Base-by-base conservation (phyloP, 139 green algal species). In the Chlorella sp. region DNA sequence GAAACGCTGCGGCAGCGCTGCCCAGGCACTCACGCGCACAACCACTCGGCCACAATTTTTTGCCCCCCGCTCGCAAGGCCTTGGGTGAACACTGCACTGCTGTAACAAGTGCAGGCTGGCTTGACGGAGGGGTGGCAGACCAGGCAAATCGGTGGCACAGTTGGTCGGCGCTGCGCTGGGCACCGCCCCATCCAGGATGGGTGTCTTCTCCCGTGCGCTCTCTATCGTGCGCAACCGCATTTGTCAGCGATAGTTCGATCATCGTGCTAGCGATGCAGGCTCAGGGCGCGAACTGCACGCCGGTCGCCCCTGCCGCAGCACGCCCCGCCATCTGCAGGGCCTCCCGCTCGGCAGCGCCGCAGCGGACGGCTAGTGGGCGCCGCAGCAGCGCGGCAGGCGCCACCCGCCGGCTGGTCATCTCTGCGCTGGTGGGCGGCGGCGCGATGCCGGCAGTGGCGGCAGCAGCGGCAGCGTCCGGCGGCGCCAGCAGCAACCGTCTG, bases 401-500 rank as follows among this genome's bases (percentile, higher is more conserved):
- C 4, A 32, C 63, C 15, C 28, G 28, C 30, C 63, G 25, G 36
- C 69, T 32, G 36, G 36, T 25, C 32, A 39, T 25, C 39, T n/a
- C 70, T 28, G n/a, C 18, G 6, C n/a, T 71, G 64, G 64, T 71
- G 34, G 64, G n/a, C 64, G 26, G 32, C 18, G 32, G 39, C 39
- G 70, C 39, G 39, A 78, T 78, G 70, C 39, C 56, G 39, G 39
- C 39, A 3, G 70, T 78, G 23, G 76, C 73, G 57, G 26, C 64
- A 60, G 76, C 76, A 28, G 72, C 44, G 55, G 57, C 76, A 32
- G 41, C 39, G 0, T 17, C 30, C 74, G 47, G 57, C 41, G 63
- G 62, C 78, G 60, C 78, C 39, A 65, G 62, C 74, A 51, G 67
- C 74, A 32, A 62, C 6, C 90, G 94, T 67, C 85, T 98, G 65